Conservation (phyloP, 352 stramenopile species). For the Globisporangium nagaii region DNA sequence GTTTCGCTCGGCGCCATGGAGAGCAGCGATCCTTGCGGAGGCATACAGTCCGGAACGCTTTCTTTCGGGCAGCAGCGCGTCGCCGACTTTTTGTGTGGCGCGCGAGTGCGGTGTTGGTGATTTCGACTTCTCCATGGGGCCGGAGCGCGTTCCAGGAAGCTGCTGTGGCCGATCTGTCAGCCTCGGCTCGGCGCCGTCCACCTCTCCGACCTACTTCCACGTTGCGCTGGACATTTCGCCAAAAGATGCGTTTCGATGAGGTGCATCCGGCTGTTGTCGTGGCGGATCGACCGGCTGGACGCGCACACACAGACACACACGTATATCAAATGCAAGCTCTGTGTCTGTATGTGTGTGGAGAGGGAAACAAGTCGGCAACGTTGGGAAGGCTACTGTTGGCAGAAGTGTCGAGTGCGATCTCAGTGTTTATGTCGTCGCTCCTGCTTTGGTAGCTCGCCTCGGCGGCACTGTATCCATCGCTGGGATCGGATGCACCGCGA, state of each 20-base stretch:
- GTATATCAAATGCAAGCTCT: neutral
- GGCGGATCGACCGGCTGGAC: neutral
- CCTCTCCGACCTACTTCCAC: neutral
- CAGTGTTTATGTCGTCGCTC: too few species aligned
- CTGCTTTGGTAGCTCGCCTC: too few species aligned
- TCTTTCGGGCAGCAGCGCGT: too few species aligned
- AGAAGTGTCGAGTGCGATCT: too few species aligned
- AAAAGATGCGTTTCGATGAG: conserved; percentile 6
- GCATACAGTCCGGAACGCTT: too few species aligned
- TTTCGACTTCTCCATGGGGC: too few species aligned
- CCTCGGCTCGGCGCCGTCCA: neutral
- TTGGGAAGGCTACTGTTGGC: too few species aligned
- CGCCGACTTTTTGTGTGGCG: too few species aligned
- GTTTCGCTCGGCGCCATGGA: neutral
- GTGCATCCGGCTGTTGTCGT: neutral
- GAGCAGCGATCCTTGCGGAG: neutral
- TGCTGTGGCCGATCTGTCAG: conserved; percentile 8
- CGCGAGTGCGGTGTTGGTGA: too few species aligned
- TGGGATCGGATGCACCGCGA: too few species aligned
- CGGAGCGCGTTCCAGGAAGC: neutral
- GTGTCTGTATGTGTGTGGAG: neutral
- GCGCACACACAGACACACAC: neutral
- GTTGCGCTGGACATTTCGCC: neutral
- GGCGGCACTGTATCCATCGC: too few species aligned
- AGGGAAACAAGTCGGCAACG: neutral